Conservation (phyloP, 345 rosid species). For the Sonneratia alba region DNA sequence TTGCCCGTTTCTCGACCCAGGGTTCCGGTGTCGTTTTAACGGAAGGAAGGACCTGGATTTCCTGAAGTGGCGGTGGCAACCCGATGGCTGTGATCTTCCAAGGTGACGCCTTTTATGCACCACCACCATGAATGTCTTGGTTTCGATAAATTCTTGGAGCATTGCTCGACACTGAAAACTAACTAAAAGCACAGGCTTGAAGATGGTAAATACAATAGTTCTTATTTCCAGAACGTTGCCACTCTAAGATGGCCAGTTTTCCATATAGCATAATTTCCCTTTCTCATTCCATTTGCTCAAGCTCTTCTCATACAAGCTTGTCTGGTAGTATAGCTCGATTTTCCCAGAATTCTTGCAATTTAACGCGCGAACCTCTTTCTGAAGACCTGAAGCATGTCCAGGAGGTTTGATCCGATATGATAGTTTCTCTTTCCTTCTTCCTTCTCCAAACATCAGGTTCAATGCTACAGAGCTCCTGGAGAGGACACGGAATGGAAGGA, state of each 20-base stretch:
- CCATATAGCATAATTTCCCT: background rate
- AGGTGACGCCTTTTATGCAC: constrained; percentile 31
- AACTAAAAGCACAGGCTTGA: background rate
- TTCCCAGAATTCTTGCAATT: no score
- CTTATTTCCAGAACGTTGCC: background rate
- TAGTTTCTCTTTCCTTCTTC: background rate
- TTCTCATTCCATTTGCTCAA: background rate
- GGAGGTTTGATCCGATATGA: background rate
- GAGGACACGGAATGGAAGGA: constrained; percentile 59
- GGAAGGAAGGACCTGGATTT: constrained; percentile 59
- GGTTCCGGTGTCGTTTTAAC: constrained; percentile 50
- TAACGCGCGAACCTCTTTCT: no score
- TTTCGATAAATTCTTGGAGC: background rate
- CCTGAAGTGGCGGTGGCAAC: constrained; percentile 88
- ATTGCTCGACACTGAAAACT: background rate
- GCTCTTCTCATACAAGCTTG: background rate
- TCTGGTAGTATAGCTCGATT: background rate
- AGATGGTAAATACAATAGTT: background rate
- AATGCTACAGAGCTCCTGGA: constrained; percentile 62
- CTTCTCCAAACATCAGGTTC: constrained; percentile 33
- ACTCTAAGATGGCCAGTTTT: background rate
- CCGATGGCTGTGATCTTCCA: constrained; percentile 62
- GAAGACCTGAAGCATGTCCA: background rate
- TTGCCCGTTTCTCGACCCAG: constrained; percentile 79
- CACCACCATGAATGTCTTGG: background rate